A percentile compares a stretch with the other conserved stretches of the same genome.
Conservation (phyloP, 805 yeast genomes). For the Metschnikowia anglica region DNA sequence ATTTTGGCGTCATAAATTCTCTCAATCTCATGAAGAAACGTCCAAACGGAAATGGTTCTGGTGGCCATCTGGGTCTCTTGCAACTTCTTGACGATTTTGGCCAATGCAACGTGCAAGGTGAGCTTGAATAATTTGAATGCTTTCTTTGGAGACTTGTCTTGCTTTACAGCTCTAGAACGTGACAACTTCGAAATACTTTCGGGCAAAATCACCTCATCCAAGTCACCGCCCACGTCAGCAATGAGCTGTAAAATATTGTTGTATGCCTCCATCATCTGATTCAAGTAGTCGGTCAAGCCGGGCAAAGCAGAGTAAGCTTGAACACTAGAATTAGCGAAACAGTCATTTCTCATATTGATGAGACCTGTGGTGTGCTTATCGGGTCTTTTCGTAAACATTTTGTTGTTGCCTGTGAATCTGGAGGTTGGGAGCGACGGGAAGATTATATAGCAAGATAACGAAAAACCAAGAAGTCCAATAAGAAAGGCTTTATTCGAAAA, state of each 20-base stretch:
- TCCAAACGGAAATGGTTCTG: slow-evolving; percentile 71
- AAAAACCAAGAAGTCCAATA: slow-evolving; percentile 4
- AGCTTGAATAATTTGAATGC: slow-evolving; percentile 31
- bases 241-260: slow-evolving; percentile 23
- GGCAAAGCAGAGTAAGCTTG: slow-evolving; percentile 75
- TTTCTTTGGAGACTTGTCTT: slow-evolving; percentile 10
- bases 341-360: slow-evolving; percentile 78
- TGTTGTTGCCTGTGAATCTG: not conserved
- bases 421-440: slow-evolving; percentile 14
- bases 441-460: slow-evolving; percentile 15
- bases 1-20: slow-evolving; percentile 68
- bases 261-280: slow-evolving; percentile 34
- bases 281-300: slow-evolving; percentile 56
- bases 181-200: slow-evolving; percentile 20
- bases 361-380: slow-evolving; percentile 81
- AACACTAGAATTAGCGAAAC: slow-evolving; percentile 86
- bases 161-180: slow-evolving; percentile 14
- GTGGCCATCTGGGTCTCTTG: slow-evolving; percentile 60
- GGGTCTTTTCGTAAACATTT: slow-evolving; percentile 53
- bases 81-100: slow-evolving; percentile 51
- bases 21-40: slow-evolving; percentile 72
- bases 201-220: slow-evolving; percentile 15
- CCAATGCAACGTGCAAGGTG: slow-evolving; percentile 58
- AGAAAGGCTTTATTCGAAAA: not conserved
- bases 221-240: slow-evolving; percentile 9